Base-by-base conservation (phyloP, 257 asterid species). In the Fraxinus anomala region DNA sequence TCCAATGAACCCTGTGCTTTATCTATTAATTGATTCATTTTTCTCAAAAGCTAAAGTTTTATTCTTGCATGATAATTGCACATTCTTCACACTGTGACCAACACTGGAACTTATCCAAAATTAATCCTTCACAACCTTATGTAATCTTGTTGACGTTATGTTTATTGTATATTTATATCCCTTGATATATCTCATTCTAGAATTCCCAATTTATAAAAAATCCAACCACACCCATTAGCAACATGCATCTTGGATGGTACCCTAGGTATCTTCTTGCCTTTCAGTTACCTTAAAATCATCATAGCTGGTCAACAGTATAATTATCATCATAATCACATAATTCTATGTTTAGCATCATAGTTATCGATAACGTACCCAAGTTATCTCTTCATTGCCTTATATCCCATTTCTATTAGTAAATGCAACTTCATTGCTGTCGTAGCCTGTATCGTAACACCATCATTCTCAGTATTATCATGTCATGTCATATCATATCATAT, bases 21-120 rank as follows among this genome's bases (percentile, higher is more conserved):
- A 40, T 49, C 28, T 71, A 68, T 19, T 72, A 39, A 16, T 70
- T 76, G 44, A 76, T 71, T 67, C 79, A 16, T 82, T 23, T 59
- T 10, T 47, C 74, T 76, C 39, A 12, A 31, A 30, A 19, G 21
- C 67, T 33, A 26, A 49, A 61, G 37, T 23, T 72, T 54, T 75
- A 0, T 16, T 68, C 40, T 24, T 26, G 39, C 70, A 4, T 19
- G 54, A 47, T 14, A 13, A 47, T 49, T 40, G 47, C 14, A 40
- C 14, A 40, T 40, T 11, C 36, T 68, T 49, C 73, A 70, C 34
- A 70, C 76, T 79, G 23, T 51, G 26, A 17, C 65, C 65, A 19
- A 19, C 26, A 54, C 65, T n/a, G 21, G 61, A 54, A 54, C 26
- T 54, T 19, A 54, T 54, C 23, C 24, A 6, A 17, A 6, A 3